Evolutionary conservation across 441 rosid species (phyloP).

Genomic region (Omphalea diandra): DNA sequence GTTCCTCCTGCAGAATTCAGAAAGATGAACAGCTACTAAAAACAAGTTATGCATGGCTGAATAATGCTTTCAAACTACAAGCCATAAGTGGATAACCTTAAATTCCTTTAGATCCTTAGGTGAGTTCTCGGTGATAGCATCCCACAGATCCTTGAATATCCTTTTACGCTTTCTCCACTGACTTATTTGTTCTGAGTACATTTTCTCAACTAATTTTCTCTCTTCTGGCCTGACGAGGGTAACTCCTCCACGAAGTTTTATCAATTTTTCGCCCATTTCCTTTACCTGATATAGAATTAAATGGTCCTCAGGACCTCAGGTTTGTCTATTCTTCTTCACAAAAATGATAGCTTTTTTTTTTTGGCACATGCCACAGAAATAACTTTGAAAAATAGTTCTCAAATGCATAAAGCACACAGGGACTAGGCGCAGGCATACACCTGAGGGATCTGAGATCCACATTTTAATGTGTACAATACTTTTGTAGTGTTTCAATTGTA

Average conservation of each 20-base stretch:
- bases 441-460: neutral
- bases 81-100: constrained; percentile 45
- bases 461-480: neutral
- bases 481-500: neutral
- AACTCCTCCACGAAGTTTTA: constrained; percentile 66
- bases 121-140: constrained; percentile 75
- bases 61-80: constrained; percentile 17
- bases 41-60: constrained; percentile 16
- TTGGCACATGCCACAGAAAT: constrained; percentile 2
- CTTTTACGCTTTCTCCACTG: constrained; percentile 92
- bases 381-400: neutral
- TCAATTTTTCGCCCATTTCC: constrained; percentile 72
- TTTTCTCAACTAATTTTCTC: constrained; percentile 52
- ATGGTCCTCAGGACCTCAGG: neutral
- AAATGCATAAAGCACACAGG: neutral
- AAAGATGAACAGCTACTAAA: constrained; percentile 15
- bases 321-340: constrained; percentile 8
- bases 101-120: constrained; percentile 81
- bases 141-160: constrained; percentile 95
- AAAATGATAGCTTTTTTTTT: neutral
- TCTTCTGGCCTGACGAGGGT: constrained; percentile 84
- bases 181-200: constrained; percentile 57
- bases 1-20: constrained; percentile 80
- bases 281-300: constrained; percentile 44
- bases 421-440: neutral